phyloP scores from a whole-genome alignment of 768 basidiomycete genomes.

The Rhizopogon rudus region DNA sequence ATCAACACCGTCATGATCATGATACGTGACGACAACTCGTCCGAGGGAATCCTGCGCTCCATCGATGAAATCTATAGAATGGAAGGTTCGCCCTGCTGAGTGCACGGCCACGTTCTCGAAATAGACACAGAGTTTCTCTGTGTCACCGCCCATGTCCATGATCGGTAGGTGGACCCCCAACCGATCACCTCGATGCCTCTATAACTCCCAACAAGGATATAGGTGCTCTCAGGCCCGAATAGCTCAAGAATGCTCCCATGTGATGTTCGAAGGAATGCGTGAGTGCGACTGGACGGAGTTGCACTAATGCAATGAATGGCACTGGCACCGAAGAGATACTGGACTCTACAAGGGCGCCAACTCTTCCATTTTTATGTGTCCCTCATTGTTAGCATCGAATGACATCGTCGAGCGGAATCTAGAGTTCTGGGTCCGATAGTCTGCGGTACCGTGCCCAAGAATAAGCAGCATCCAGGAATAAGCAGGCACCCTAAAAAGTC shows the following conservation, averaged over 20 bases:
- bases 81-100: too few relatives aligned
- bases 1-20: neutral
- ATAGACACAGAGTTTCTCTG: neutral
- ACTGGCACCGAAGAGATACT: neutral
- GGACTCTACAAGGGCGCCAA: neutral
- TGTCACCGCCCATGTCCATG: neutral
- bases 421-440: neutral
- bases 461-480: neutral
- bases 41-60: neutral
- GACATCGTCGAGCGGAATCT: conserved; percentile 5
- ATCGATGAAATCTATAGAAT: neutral
- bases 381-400: neutral
- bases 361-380: neutral
- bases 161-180: neutral
- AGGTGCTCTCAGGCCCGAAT: conserved; percentile 15
- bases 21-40: neutral
- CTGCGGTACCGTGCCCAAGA: conserved; percentile 16
- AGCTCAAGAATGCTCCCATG: conserved; percentile 17
- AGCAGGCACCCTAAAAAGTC: conserved; percentile 1
- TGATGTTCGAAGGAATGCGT: conserved; percentile 10
- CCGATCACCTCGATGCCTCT: conserved; percentile 8
- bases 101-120: neutral
- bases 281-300: conserved; percentile 11
- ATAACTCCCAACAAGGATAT: conserved; percentile 1
- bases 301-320: neutral